Evolutionary conservation across 306 rosid species (phyloP).

Genomic region (Vigna radiata): DNA sequence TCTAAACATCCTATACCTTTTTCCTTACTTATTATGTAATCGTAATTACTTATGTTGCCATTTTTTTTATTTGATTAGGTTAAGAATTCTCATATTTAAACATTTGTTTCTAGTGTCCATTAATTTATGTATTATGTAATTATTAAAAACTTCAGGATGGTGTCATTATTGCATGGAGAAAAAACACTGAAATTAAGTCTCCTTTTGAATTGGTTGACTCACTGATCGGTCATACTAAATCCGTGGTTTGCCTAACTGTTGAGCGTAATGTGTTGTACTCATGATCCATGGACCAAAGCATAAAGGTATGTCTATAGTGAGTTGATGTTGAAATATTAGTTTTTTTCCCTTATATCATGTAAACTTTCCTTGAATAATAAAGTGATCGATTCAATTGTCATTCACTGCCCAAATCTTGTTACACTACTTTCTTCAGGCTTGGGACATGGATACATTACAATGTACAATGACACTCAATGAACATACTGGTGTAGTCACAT

Average conservation of each 20-base stretch:
- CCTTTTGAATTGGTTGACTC: no score
- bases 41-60: not conserved
- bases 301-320: constrained; percentile 41
- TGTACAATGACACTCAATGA: no score
- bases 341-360: not conserved
- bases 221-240: no score
- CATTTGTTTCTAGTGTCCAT: not conserved
- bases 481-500: no score
- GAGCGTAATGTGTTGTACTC: constrained; percentile 49
- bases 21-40: not conserved
- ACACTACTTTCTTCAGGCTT: constrained; percentile 48
- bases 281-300: constrained; percentile 55
- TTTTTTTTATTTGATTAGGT: not conserved
- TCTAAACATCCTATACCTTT: not conserved
- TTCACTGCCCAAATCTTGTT: not conserved
- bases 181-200: no score
- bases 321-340: not conserved
- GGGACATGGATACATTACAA: constrained; percentile 56
- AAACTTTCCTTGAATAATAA: not conserved
- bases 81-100: not conserved
- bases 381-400: not conserved
- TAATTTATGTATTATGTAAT: not conserved
- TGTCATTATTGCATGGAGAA: not conserved
- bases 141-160: constrained; percentile 45
- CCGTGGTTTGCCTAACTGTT: no score